Evolutionary conservation across 1,284 basidiomycete genomes (phyloP), one percentile per base, ranked within the genome.

Genomic region (Moesziomyces aphidis): DNA sequence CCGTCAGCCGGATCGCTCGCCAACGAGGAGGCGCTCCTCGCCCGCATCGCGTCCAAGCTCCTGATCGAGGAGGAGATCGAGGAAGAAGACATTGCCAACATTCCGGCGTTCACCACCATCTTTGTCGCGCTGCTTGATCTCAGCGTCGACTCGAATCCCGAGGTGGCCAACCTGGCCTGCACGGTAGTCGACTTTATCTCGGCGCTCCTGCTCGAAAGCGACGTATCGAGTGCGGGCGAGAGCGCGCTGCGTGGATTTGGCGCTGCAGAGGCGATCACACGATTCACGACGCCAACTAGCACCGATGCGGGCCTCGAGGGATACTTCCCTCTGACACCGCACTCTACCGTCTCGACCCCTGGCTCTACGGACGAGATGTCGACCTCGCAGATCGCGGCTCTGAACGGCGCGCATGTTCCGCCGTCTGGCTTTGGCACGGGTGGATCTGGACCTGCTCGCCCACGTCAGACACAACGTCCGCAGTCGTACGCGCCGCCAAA

Each of bases 151-250:
- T 92, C 95, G 0, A 94, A 96, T 82, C 90, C 92, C 51, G 95
- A 98, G 83, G 94, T 99, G 5, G 92, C 94, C 0, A 90, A 92
- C 8, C 90, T 93, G 80, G 95, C 95, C 0, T 91, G 93, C 80
- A 96, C 93, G 0, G 91, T 97, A 22, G 89, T 95, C 49, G 96
- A 99, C 86, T 97, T 95, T 81, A 89, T 97, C 78, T 90, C 93
- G 85, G 94, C 94, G 0, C 88, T 95, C 13, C 88, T 99, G 17
- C 87, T 97, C 23, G 92, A 94, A 76, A 94, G 93, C 17, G 91
- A 94, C 0, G 94, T 98, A 81, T 89, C 90, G 15, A 56, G 63
- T 8, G 73, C 71, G 3, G 67, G 55, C 7, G 73, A 71, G 56
- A 76, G 64, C 44, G 52, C 63, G 10, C 51, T 71, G 53, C 56